phyloP scores from a whole-genome alignment of 495 filamentous ascomycete species.

The Penicillium cataractarum region DNA sequence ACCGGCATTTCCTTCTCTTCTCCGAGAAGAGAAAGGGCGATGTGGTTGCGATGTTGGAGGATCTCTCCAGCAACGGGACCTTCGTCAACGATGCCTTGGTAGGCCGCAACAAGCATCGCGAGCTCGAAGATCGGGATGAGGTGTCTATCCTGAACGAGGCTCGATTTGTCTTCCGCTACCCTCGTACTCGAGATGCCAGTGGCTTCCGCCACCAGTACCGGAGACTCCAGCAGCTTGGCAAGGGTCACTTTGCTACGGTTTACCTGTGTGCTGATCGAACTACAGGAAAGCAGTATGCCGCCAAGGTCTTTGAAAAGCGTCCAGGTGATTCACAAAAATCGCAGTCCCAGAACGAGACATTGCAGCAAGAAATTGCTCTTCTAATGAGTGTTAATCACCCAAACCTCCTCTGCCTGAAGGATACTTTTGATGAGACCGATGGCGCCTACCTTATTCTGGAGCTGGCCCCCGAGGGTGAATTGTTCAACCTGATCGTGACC shows the following conservation, averaged over 20 bases:
- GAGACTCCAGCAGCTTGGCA: constrained; percentile 83
- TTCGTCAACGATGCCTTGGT: constrained; percentile 92
- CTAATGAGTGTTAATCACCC: constrained; percentile 95
- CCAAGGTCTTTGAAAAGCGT: constrained; percentile 90
- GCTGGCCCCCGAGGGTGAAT: constrained; percentile 86
- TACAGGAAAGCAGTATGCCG: constrained; percentile 82
- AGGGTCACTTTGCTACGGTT: constrained; percentile 96
- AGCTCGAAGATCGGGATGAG: constrained; percentile 87
- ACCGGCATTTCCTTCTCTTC: constrained; percentile 91
- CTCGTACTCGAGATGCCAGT: constrained; percentile 71
- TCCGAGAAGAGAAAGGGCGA: constrained; percentile 83
- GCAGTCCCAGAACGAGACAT: constrained; percentile 66
- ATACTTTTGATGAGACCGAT: constrained; percentile 89
- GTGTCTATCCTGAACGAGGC: constrained; percentile 81
- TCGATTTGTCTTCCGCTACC: constrained; percentile 89
- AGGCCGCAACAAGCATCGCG: constrained; percentile 87
- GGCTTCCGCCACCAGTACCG: constrained; percentile 86
- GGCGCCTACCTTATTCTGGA: constrained; percentile 93
- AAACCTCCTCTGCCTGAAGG: constrained; percentile 92
- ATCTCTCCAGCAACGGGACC: constrained; percentile 95
- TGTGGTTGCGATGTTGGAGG: constrained; percentile 80
- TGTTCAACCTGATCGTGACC: constrained; percentile 92
- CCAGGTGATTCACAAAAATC: constrained; percentile 76
- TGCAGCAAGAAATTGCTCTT: constrained; percentile 95
- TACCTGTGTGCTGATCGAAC: constrained; percentile 86